Evolutionary conservation across 805 yeast species (phyloP), one percentile per base, ranked within the genome.

Genomic region (Lipomyces sp.): DNA sequence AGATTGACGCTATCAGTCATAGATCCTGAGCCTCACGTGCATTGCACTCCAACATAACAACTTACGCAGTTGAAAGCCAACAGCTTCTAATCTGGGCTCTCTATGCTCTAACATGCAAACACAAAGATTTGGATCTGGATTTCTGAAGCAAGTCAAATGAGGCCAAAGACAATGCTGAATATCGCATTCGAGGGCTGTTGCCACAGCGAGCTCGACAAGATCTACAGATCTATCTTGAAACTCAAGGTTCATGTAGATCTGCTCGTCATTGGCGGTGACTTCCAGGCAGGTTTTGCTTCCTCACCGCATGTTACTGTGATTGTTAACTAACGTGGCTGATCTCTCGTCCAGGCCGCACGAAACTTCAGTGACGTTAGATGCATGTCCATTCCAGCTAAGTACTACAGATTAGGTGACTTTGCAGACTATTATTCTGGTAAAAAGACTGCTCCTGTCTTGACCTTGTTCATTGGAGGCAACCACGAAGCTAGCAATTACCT

Each of bases 381-480:
- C 39, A 76, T 90, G 60, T 77, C 86, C 24, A 87, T 88, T 8
- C 98, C 98, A 0, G 69, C 70, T 0, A 91, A 91, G 65, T 93
- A 85, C 67, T 75, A 77, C 39, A 66, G 66, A 37, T 63, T 88
- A 60, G 96, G 96, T 1, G 96, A 91, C 61, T 93, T 91, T 66
- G 80, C 77, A 39, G 70, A 76, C 22, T 91, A 89, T 65, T 86
- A 86, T 62, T 64, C 63, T 1, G 87, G 91, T 0, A 57, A 61
- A 18, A 71, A 68, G 41, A 66, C 46, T 26, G 95, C 96, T 0
- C 96, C 96, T 0, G 74, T 84, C 1, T 67, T 81, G 29, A 91
- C 98, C 0, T 59, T 93, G 0, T 84, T 91, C 59, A 80, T 93
- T 37, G 98, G 98, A 2, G 98, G 98, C 0, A 93, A 93, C 68